phyloP scores from a whole-genome alignment of 768 basidiomycete genomes.

The Infundibulicybe gibba region DNA sequence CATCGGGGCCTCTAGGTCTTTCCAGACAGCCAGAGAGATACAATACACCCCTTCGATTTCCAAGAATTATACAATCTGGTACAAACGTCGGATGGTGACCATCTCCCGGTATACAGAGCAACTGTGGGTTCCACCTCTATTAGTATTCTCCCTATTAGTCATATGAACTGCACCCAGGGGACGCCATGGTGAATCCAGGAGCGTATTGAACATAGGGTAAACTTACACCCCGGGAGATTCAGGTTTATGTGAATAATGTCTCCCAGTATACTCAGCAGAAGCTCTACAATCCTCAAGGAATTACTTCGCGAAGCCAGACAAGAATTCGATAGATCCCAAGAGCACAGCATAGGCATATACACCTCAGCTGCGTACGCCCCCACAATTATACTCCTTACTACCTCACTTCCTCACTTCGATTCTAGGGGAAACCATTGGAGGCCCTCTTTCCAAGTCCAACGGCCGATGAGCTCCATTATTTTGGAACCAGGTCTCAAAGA shows the following conservation, averaged over 20 bases:
- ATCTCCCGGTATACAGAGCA: constrained; percentile 10
- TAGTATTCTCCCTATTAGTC: neutral
- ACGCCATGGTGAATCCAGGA: constrained; percentile 7
- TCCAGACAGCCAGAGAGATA: constrained; percentile 17
- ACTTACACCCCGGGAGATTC: no score
- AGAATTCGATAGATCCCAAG: constrained; percentile 30
- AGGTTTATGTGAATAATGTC: neutral
- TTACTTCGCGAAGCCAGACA: constrained; percentile 41
- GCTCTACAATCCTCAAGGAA: constrained; percentile 27
- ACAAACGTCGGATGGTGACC: constrained; percentile 25
- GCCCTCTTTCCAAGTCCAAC: constrained; percentile 46
- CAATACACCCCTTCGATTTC: constrained; percentile 28
- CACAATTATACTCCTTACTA: neutral
- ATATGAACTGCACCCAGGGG: neutral
- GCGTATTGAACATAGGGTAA: constrained; percentile 12
- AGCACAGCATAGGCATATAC: constrained; percentile 38
- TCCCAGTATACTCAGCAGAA: constrained; percentile 37
- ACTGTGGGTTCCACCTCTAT: constrained; percentile 1
- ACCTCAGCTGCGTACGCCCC: constrained; percentile 30
- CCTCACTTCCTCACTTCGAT: neutral
- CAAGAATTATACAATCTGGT: constrained; percentile 29
- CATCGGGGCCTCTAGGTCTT: constrained; percentile 1
- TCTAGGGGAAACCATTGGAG: constrained; percentile 37
- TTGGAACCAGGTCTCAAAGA: constrained; percentile 57
- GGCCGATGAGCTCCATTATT: constrained; percentile 56